Conservation (phyloP, 2,329 filamentous ascomycete genomes). For the Polytolypa hystricis region DNA sequence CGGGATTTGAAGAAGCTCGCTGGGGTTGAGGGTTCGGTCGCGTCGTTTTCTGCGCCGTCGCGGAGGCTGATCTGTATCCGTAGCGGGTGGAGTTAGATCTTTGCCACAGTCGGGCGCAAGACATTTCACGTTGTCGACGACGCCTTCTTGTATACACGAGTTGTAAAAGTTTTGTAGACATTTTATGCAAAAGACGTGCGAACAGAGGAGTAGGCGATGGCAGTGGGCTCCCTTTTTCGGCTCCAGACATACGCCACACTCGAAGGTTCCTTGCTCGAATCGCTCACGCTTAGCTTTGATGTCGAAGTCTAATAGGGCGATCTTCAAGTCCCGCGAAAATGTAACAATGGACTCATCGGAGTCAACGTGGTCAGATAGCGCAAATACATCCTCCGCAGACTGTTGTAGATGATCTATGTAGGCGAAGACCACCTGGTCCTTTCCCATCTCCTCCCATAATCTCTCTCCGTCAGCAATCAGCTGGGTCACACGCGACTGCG, state of each 20-base stretch:
- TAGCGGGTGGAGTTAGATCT: slow-evolving; percentile 29
- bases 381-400: slow-evolving; percentile 45
- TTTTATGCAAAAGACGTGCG: slow-evolving; percentile 80
- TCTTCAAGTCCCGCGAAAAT: slow-evolving; percentile 45
- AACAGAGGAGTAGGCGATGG: slow-evolving; percentile 71
- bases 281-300: slow-evolving; percentile 59
- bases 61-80: slow-evolving; percentile 17
- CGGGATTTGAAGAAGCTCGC: slow-evolving; percentile 70
- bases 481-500: slow-evolving; percentile 30
- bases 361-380: slow-evolving; percentile 28
- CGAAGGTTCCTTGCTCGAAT: slow-evolving; percentile 76
- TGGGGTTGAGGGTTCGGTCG: slow-evolving; percentile 63
- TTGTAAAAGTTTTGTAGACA: slow-evolving; percentile 88
- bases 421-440: slow-evolving; percentile 45
- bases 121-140: slow-evolving; percentile 69
- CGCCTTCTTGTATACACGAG: slow-evolving; percentile 73
- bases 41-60: slow-evolving; percentile 40
- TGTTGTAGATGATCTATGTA: slow-evolving; percentile 53
- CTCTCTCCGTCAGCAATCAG: slow-evolving; percentile 37
- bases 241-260: slow-evolving; percentile 81
- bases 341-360: slow-evolving; percentile 33
- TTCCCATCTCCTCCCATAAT: slow-evolving; percentile 51
- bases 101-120: slow-evolving; percentile 68
- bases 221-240: slow-evolving; percentile 79
- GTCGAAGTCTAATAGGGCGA: slow-evolving; percentile 67